Conservation (phyloP, 495 filamentous ascomycete genomes). For the Rostrohypoxylon terebratum region DNA sequence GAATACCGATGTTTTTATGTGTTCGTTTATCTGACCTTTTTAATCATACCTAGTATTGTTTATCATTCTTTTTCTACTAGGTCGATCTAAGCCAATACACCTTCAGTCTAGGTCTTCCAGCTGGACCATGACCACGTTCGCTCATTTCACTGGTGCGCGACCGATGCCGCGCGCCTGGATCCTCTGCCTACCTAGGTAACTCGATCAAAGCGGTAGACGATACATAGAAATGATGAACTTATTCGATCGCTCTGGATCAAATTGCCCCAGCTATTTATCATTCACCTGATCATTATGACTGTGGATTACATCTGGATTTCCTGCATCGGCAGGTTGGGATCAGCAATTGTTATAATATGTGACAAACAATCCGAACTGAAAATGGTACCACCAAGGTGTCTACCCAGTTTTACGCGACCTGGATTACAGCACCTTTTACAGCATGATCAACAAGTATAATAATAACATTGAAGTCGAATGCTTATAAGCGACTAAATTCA, state of each 20-base stretch:
- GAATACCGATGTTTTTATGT: not conserved
- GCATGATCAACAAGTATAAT: not conserved
- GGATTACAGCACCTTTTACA: not conserved
- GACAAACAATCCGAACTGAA: not conserved
- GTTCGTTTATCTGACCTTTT: not conserved
- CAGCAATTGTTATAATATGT: not conserved
- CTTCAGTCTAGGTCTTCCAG: conserved; percentile 19
- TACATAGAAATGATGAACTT: not conserved
- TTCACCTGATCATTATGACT: conserved; percentile 9
- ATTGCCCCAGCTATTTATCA: conserved; percentile 13
- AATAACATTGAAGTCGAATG: too few species aligned
- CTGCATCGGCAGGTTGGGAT: not conserved
- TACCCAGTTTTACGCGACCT: not conserved
- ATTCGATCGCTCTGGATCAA: conserved; percentile 24
- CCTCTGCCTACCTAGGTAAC: conserved; percentile 22
- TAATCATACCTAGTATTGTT: not conserved
- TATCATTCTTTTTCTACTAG: not conserved
- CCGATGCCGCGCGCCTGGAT: conserved; percentile 39
- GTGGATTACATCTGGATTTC: conserved; percentile 1
- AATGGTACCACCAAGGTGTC: not conserved
- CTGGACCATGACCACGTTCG: conserved; percentile 40
- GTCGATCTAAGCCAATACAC: conserved; percentile 16
- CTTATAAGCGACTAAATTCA: not conserved
- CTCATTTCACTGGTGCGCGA: conserved; percentile 42
- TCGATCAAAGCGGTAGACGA: conserved; percentile 7